Percentiles rank a stretch among this genome's conserved stretches.
These are phyloP conservation scores for Xylariaceae sp. DNA, from an alignment of 2,329 filamentous ascomycete genomes.

Conservation along the genomic window DNA sequence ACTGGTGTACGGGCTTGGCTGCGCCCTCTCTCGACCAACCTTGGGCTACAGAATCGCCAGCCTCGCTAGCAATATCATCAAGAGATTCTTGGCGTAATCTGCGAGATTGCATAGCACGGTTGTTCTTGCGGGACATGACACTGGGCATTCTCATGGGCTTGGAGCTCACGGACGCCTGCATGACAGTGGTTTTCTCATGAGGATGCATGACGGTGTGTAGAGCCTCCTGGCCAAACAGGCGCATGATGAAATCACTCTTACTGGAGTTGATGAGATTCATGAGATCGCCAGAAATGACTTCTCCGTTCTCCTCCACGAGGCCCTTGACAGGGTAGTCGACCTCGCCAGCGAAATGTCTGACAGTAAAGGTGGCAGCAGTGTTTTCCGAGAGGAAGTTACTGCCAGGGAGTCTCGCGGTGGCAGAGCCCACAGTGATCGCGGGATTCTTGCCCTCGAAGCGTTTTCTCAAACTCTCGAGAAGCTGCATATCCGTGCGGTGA, in stretches of 20 bases:
- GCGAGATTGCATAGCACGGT: constrained; percentile 33
- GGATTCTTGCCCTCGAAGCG: constrained; percentile 93
- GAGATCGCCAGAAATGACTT: constrained; percentile 90
- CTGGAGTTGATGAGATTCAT: constrained; percentile 89
- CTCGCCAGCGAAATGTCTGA: constrained; percentile 94
- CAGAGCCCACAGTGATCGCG: constrained; percentile 72
- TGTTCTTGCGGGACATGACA: constrained; percentile 76
- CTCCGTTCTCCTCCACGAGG: constrained; percentile 89
- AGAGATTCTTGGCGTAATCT: constrained; percentile 38
- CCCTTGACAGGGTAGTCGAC: constrained; percentile 88
- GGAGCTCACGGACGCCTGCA: constrained; percentile 94
- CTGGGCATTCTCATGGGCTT: constrained; percentile 90
- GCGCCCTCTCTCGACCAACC: constrained; percentile 24
- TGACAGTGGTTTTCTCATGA: constrained; percentile 80
- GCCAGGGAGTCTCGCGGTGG: constrained; percentile 72
- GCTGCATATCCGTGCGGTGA: constrained; percentile 80
- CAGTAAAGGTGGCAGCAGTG: constrained; percentile 72
- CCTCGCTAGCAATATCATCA: constrained; percentile 49
- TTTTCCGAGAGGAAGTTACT: constrained; percentile 89
- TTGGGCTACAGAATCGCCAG: constrained; percentile 34
- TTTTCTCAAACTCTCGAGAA: constrained; percentile 85
- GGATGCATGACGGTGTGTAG: constrained; percentile 91
- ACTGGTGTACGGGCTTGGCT: constrained; percentile 40
- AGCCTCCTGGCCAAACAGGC: constrained; percentile 93
- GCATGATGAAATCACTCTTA: constrained; percentile 80